Evolutionary conservation across 2,329 filamentous ascomycete species (phyloP), one percentile per base, ranked within the genome.

Genomic region (Ophiostoma novo-ulmi): DNA sequence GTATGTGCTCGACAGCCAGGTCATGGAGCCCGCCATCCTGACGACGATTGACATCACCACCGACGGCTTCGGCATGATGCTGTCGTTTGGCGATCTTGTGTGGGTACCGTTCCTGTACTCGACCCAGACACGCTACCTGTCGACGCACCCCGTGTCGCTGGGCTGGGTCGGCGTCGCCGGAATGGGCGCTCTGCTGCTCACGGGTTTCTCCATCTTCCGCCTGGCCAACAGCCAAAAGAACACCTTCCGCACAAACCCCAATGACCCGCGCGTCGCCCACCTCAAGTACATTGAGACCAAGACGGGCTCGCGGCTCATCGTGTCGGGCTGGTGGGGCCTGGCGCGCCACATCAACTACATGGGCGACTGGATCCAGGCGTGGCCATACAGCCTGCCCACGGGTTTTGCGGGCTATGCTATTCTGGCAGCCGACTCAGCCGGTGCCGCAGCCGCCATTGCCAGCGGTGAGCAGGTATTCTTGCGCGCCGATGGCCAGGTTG

Each of bases 181-280:
- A 11, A 89, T 95, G 68, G 79, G 91, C 38, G 84, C 84, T 4
- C 84, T 96, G 17, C 88, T 94, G 70, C 83, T 83, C 0, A 77
- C 86, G 1, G 94, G 93, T n/a, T 97, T 94, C 81, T 90, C 87
- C 79, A 93, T 97, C 79, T 98, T 98, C 88, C 93, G 94, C 71
- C 85, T 90, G n/a, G 88, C 92, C 78, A 98, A 98, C 85, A 92
- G 88, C 80, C 89, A 97, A 82, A 98, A 98, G 88, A 97, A 97
- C 81, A 86, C 87, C 35, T 98, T 98, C 88, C 89, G 95, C 72
- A 96, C 88, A 48, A 88, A 97, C 79, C 94, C 94, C 38, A 83
- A 89, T 41, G 92, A 97, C 77, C 91, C 93, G 0, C 85, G 85
- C 41, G 88, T 97, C 70, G 85, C 88, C 61, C 90, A 97, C 77